Base-by-base conservation (phyloP, 345 rosid species). In the Eucalyptus camaldulensis region DNA sequence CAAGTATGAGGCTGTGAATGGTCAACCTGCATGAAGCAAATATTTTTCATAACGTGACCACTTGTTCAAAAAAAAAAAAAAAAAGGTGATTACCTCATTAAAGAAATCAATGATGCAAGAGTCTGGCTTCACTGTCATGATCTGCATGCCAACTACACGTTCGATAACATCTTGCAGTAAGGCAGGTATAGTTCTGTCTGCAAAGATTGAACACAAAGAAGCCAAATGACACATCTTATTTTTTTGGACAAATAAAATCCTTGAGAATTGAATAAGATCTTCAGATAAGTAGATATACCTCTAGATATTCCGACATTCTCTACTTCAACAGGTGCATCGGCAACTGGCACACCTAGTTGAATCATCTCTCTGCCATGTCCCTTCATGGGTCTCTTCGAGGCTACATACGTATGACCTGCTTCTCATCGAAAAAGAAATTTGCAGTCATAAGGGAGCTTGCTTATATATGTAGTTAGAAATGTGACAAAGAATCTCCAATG, bases 331-430 rank as follows among this genome's bases (percentile, higher is more conserved):
- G 97, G 97, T 85, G 91, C 91, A 91, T 98, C 98, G 11, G 92
- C 96, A 81, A 97, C 94, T 45, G 98, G 97, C 51, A 95, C 92
- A 87, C 99, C 99, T 49, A 98, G 89, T 62, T 98, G 99, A 92
- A 98, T 97, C 94, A 93, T 95, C 96, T 97, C 99, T 72, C 99
- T 95, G 60, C 99, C 99, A 89, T 92, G 99, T 90, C 99, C 99
- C 90, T 92, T 96, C 91, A 91, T 94, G 56, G 99, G 99, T 89
- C 97, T 93, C 93, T 95, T 97, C 37, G 95, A 92, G 80, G 88
- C 91, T 89, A 95, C 91, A 93, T 95, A 98, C 65, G 97, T 93
- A 62, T 94, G 97, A 90, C 98, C 99, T 97, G 96, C 89, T 90
- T 93, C 89, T 86, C 49, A 60, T 50, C 51, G 24, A 62, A 86